Conservation (phyloP, 148 eudicot genomes). For the Drosera capensis region DNA sequence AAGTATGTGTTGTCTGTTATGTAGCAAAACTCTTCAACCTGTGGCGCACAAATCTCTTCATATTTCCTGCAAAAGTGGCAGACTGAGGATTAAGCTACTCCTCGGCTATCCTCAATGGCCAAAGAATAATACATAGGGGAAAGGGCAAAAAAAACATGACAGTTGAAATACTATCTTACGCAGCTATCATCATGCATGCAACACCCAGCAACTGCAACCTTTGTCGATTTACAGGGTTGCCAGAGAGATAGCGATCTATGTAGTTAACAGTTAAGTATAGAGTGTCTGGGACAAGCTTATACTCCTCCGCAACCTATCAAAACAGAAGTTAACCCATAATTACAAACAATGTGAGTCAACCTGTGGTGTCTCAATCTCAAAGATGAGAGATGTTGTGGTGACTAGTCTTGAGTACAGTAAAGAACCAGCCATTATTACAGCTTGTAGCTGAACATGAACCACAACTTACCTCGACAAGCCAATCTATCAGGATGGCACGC, state of each 20-base stretch:
- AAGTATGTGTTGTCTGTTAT: slow-evolving; percentile 87
- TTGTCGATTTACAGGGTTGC: slow-evolving; percentile 68
- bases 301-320: slow-evolving; percentile 77
- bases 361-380: too few relatives aligned
- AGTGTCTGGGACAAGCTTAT: slow-evolving; percentile 91
- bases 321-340: not conserved
- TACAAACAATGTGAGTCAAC: too few relatives aligned
- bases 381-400: not conserved
- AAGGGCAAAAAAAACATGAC: not conserved
- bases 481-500: slow-evolving; percentile 86
- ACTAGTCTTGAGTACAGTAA: too few relatives aligned
- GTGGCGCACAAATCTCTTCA: slow-evolving; percentile 94
- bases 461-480: slow-evolving; percentile 88
- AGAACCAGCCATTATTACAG: too few relatives aligned
- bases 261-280: slow-evolving; percentile 72
- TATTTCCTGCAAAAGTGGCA: slow-evolving; percentile 41
- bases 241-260: slow-evolving; percentile 87
- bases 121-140: not conserved
- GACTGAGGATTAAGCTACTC: not conserved
- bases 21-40: slow-evolving; percentile 86
- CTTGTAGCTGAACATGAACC: not conserved
- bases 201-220: slow-evolving; percentile 81
- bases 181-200: slow-evolving; percentile 95
- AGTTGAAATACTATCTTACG: slow-evolving; percentile 36
- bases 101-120: not conserved